Conservation (phyloP, 345 rosid species). For the Noccaea caerulescens region DNA sequence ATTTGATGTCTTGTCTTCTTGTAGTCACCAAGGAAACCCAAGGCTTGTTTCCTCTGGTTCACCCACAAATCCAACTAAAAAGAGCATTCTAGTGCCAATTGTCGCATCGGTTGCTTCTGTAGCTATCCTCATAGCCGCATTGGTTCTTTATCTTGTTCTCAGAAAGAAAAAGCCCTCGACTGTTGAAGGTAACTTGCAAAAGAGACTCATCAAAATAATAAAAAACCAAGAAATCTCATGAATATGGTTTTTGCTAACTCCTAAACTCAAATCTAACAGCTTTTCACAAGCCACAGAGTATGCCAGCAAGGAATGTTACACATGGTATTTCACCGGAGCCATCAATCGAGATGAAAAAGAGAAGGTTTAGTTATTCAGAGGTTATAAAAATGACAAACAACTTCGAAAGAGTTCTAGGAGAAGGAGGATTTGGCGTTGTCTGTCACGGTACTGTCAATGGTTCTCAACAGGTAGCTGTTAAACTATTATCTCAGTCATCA, state of each 20-base stretch:
- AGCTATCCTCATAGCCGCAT: slow-evolving; percentile 7
- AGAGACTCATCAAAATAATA: background rate
- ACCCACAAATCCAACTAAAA: background rate
- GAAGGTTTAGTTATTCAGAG: slow-evolving; percentile 42
- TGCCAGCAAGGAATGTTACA: background rate
- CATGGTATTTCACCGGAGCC: slow-evolving; percentile 31
- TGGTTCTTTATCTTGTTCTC: slow-evolving; percentile 24
- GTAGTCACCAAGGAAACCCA: slow-evolving; percentile 24
- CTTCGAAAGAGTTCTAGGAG: slow-evolving; percentile 46
- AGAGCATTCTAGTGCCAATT: background rate
- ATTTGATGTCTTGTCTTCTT: background rate
- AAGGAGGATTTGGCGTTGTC: slow-evolving; percentile 62
- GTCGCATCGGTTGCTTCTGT: slow-evolving; percentile 32
- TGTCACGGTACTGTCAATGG: slow-evolving; percentile 48
- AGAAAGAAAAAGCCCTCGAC: slow-evolving; percentile 26
- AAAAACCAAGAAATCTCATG: background rate
- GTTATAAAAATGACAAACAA: slow-evolving; percentile 45
- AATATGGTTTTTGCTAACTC: background rate
- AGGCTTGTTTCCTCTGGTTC: background rate
- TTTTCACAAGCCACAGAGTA: slow-evolving; percentile 1
- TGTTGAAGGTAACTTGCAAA: slow-evolving; percentile 14
- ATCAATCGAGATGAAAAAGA: slow-evolving; percentile 40
- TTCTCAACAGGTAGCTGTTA: slow-evolving; percentile 56
- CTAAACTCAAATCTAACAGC: slow-evolving; percentile 13
- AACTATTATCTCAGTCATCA: slow-evolving; percentile 50